Percentiles rank a stretch among this genome's conserved stretches.
phyloP scores from a whole-genome alignment of 1,284 basidiomycete species.

The Ceratobasidium sp. region DNA sequence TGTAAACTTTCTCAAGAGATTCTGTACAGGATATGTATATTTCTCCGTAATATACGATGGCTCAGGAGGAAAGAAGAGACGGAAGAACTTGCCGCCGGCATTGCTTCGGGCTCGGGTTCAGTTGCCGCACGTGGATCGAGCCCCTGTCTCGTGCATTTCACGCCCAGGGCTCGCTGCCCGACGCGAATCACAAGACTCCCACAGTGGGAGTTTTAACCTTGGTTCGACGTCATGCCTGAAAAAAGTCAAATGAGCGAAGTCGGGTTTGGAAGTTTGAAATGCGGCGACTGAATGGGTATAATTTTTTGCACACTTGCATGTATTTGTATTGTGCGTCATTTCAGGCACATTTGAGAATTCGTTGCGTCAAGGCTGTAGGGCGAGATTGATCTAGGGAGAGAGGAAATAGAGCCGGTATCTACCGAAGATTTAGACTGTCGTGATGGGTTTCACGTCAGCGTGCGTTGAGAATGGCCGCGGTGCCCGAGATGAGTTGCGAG shows the following conservation, averaged over 20 bases:
- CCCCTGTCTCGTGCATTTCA: neutral
- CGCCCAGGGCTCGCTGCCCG: neutral
- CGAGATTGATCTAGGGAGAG: neutral
- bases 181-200: neutral
- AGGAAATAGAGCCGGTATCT: neutral
- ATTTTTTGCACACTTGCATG: neutral
- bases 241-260: neutral
- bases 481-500: neutral
- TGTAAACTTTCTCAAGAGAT: too few species aligned
- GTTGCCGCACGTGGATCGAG: neutral
- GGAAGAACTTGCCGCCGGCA: neutral
- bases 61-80: too few species aligned
- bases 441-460: neutral
- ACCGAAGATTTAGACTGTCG: neutral
- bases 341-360: neutral
- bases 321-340: conserved; percentile 3
- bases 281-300: neutral
- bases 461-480: neutral
- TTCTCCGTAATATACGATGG: too few species aligned
- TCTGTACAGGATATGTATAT: too few species aligned
- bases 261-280: neutral
- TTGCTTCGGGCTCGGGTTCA: neutral
- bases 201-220: neutral
- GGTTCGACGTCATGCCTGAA: neutral
- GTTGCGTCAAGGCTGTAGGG: neutral